A percentile compares a stretch with the other conserved stretches of the same genome.
These are phyloP conservation scores for Cryptosporidium xiaoi DNA, from an alignment of 169 alveolate species.

Conservation along the genomic window DNA sequence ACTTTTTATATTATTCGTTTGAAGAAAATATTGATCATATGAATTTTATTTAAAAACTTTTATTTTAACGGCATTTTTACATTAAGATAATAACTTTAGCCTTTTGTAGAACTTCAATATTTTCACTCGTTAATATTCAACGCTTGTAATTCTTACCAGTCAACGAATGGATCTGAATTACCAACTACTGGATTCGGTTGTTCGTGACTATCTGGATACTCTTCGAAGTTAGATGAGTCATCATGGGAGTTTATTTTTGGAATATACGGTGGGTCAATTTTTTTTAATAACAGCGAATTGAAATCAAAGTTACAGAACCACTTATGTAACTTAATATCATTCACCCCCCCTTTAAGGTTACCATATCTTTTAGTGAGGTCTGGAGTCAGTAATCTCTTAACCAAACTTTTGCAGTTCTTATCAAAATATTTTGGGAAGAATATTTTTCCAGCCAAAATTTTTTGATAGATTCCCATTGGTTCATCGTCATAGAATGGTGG, in stretches of 20 bases:
- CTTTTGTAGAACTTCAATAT: neutral
- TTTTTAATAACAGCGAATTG: constrained; percentile 82
- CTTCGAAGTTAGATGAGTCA: constrained; percentile 87
- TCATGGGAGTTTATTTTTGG: constrained; percentile 81
- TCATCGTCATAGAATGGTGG: constrained; percentile 98
- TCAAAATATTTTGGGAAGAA: constrained; percentile 93
- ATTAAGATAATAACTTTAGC: neutral
- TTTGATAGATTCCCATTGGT: constrained; percentile 96
- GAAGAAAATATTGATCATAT: no score
- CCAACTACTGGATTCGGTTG: constrained; percentile 85
- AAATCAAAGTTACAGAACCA: constrained; percentile 89
- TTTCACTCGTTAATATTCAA: neutral
- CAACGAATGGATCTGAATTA: constrained; percentile 86
- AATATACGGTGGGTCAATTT: constrained; percentile 86
- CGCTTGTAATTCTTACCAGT: constrained; percentile 82
- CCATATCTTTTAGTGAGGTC: constrained; percentile 96
- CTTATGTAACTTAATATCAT: constrained; percentile 90
- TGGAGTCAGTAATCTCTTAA: constrained; percentile 91
- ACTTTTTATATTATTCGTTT: no score
- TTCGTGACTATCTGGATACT: constrained; percentile 87
- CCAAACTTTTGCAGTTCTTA: constrained; percentile 89
- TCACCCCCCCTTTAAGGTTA: constrained; percentile 93
- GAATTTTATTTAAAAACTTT: neutral
- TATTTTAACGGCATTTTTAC: neutral
- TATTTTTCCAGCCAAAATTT: constrained; percentile 94